Percentiles rank a stretch among this genome's conserved stretches.
These are phyloP conservation scores for Graphiopsis chlorocephala DNA, from an alignment of 2,329 filamentous ascomycete species.

Conservation along the genomic window DNA sequence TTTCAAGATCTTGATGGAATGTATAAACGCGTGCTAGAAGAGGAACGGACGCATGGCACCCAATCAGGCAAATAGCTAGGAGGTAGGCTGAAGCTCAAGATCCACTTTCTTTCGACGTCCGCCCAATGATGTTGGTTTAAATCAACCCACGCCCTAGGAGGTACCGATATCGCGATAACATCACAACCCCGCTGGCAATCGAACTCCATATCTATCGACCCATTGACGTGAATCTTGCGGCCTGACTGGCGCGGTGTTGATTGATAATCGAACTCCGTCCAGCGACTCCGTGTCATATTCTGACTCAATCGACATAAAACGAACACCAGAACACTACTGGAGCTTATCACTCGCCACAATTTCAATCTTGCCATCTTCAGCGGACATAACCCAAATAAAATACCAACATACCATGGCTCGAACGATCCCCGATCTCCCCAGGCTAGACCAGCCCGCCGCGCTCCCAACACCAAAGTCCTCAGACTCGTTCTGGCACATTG, in stretches of 20 bases:
- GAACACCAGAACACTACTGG: neutral
- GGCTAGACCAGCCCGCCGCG: constrained; percentile 21
- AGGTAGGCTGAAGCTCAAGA: neutral
- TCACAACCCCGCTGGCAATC: neutral
- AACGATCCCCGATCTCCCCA: constrained; percentile 22
- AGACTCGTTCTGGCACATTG: constrained; percentile 69
- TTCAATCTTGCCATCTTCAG: neutral
- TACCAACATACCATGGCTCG: constrained; percentile 20
- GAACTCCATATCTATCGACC: neutral
- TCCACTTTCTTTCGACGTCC: neutral
- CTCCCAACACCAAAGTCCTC: constrained; percentile 28
- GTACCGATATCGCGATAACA: neutral
- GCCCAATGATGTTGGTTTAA: neutral
- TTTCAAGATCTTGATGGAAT: too few species aligned
- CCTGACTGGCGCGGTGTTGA: neutral
- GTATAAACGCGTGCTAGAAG: too few species aligned
- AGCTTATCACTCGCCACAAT: neutral
- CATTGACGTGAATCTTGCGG: neutral
- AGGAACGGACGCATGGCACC: neutral
- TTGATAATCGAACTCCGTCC: neutral
- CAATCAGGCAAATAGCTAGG: neutral
- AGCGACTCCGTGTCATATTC: neutral
- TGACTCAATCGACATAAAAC: neutral
- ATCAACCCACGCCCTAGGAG: neutral
- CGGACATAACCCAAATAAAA: neutral